A percentile compares a stretch with the other conserved stretches of the same genome.
Evolutionary conservation across 2,329 filamentous ascomycete genomes (phyloP).

Genomic region (Exophiala sideris): DNA sequence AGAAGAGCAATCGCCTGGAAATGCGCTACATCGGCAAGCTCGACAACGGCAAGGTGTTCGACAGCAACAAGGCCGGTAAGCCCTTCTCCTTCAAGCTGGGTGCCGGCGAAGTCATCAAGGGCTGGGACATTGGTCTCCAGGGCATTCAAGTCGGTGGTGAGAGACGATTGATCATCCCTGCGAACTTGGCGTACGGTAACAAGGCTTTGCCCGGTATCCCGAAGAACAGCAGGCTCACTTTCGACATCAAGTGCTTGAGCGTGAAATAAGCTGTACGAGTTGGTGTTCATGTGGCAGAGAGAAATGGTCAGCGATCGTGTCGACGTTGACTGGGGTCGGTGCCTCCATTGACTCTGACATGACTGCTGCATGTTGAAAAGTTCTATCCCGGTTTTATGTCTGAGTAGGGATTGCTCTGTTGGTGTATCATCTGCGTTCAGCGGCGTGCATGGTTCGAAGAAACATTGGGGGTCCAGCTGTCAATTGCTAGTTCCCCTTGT

Average conservation of each 20-base stretch:
- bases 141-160: conserved; percentile 94
- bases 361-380: no score
- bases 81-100: conserved; percentile 96
- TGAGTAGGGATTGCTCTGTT: no score
- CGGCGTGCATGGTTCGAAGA: no score
- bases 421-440: no score
- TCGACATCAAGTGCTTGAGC: conserved; percentile 77
- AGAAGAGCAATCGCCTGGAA: conserved; percentile 84
- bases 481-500: no score
- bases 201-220: conserved; percentile 81
- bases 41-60: conserved; percentile 85
- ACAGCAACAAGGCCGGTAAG: conserved; percentile 95
- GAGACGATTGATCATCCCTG: conserved; percentile 85
- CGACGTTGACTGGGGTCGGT: no score
- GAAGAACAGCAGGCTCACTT: conserved; percentile 82
- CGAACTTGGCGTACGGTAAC: conserved; percentile 84
- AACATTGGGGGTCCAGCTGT: no score
- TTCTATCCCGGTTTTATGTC: no score
- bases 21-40: conserved; percentile 99
- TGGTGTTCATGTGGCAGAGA: background rate
- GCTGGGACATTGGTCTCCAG: conserved; percentile 90
- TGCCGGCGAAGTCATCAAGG: conserved; percentile 94
- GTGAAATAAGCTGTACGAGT: conserved; percentile 22
- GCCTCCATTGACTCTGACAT: no score
- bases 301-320: background rate